A percentile compares a stretch with the other conserved stretches of the same genome.
phyloP scores from a whole-genome alignment of 2,329 filamentous ascomycete species.

The Aspergillus flavus region DNA sequence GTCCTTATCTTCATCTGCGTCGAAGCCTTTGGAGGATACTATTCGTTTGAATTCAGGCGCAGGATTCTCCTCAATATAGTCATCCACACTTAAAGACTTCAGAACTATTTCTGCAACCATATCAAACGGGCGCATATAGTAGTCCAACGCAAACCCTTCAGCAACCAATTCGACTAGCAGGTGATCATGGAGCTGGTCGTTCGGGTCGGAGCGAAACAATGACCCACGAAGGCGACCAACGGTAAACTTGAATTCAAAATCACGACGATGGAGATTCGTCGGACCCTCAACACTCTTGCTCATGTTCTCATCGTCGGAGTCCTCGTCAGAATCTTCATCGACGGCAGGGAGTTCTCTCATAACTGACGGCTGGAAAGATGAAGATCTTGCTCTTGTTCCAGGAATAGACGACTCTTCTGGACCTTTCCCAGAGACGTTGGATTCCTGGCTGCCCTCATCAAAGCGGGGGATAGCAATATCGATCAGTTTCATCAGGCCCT shows the following conservation, averaged over 20 bases:
- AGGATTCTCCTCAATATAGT: constrained; percentile 87
- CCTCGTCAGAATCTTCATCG: constrained; percentile 66
- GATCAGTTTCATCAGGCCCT: constrained; percentile 92
- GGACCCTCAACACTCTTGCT: constrained; percentile 49
- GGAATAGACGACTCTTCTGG: constrained; percentile 31
- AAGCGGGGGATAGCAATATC: constrained; percentile 93
- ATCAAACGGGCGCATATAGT: constrained; percentile 85
- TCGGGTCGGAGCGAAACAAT: constrained; percentile 81
- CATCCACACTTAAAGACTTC: constrained; percentile 83
- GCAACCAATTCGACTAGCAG: constrained; percentile 89
- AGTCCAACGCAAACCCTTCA: constrained; percentile 82
- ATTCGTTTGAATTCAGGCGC: constrained; percentile 94
- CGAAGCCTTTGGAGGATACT: constrained; percentile 81
- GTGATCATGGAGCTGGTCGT: constrained; percentile 73
- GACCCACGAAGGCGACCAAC: constrained; percentile 94
- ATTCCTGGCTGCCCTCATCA: constrained; percentile 50
- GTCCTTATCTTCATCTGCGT: constrained; percentile 71
- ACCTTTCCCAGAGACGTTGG: constrained; percentile 37
- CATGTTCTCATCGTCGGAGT: constrained; percentile 64
- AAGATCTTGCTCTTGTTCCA: constrained; percentile 58
- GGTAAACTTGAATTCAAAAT: constrained; percentile 95
- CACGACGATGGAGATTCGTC: constrained; percentile 79
- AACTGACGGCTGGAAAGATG: constrained; percentile 72
- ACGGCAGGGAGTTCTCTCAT: constrained; percentile 77
- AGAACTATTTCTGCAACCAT: constrained; percentile 91